Base-by-base conservation (phyloP, 495 filamentous ascomycete species). In the Acidiella bohemica region DNA sequence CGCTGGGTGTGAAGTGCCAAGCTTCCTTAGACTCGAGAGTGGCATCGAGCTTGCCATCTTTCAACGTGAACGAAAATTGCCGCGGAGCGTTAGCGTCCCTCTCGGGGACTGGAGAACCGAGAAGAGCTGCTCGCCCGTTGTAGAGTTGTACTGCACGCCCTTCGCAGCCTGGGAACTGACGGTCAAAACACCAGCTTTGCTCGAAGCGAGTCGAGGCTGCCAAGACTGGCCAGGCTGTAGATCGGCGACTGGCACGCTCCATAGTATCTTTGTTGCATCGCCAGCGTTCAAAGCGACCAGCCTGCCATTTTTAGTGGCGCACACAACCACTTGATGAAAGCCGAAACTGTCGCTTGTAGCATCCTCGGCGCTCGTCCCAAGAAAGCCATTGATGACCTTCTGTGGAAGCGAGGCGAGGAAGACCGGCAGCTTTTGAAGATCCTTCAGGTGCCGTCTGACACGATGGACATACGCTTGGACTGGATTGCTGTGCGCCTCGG, bases 381-480 rank as follows among this genome's bases (percentile, higher is more conserved):
- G 35, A n/a, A 93, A 67, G 45, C 76, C 83, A 46, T 72, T 71
- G 9, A 84, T 49, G 21, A 93, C 56, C 16, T 80, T 53, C 23
- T 42, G 41, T 7, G 53, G 55, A 18, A 62, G 39, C 19, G 35
- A 42, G 29, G 51, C 38, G 4, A 90, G 57, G 65, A 78, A 92
- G 0, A 66, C 68, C 4, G 84, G 86, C n/a, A 95, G 66, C 51
- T 83, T 63, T 50, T 81, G 64, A 26, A 96, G 70, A 48, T 95
- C 88, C 26, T 71, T 64, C 7, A 80, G 41, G 54, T 99, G 90
- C 30, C 90, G 78, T 46, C 75, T 80, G 10, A 93, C 67, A 2
- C 90, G 76, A 60, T 95, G 87, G 26, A 87, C 64, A 53, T 94
- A 99, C 12, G 92, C 90, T 29, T 70, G 66, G 13, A 77, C 50